phyloP scores from a whole-genome alignment of 345 rosid genomes.

The Gossypium herbaceum region DNA sequence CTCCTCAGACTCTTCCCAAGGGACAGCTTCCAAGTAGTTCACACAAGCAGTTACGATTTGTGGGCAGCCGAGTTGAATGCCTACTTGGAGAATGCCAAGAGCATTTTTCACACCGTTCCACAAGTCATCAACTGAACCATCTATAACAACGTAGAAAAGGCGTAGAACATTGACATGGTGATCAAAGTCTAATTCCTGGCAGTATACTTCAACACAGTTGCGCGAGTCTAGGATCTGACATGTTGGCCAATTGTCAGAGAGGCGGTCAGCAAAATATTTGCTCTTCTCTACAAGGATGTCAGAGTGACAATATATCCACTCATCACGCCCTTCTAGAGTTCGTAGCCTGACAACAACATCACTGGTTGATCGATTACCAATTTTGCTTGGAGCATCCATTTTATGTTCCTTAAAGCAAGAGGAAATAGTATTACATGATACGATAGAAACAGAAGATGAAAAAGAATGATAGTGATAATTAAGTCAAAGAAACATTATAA shows the following conservation, averaged over 20 bases:
- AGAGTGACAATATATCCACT: constrained; percentile 85
- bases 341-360: constrained; percentile 85
- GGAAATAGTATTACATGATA: not conserved
- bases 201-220: constrained; percentile 77
- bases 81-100: constrained; percentile 72
- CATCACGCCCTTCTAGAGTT: constrained; percentile 76
- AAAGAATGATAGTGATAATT: not conserved
- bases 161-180: constrained; percentile 70
- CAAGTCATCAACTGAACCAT: constrained; percentile 45
- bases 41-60: constrained; percentile 60
- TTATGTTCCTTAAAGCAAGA: constrained; percentile 28
- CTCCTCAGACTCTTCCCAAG: constrained; percentile 95
- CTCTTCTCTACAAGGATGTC: constrained; percentile 57
- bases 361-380: constrained; percentile 77
- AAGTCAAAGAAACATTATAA: not conserved
- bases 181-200: constrained; percentile 71
- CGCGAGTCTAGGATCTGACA: constrained; percentile 91
- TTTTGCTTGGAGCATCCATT: constrained; percentile 38
- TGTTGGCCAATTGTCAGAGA: constrained; percentile 90
- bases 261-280: constrained; percentile 80
- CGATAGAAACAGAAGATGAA: not conserved
- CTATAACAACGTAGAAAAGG: constrained; percentile 52
- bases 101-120: constrained; percentile 79
- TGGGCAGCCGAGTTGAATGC: constrained; percentile 62
- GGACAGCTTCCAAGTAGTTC: constrained; percentile 87